Conservation (phyloP, 192 early-diverging fungal species). For the Coemansia umbellata region DNA sequence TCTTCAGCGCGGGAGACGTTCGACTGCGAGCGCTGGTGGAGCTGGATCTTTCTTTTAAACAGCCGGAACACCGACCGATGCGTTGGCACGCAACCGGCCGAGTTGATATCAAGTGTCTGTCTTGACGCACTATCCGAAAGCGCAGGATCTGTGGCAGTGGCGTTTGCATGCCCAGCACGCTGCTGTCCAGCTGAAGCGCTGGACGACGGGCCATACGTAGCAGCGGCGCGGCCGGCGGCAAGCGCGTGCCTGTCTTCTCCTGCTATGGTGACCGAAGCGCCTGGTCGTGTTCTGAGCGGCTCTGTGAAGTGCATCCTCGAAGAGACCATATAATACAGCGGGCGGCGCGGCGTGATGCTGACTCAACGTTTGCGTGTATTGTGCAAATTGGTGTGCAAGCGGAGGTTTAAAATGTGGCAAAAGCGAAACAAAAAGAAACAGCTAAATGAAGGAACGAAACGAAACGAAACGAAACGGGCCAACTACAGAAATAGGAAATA, state of each 20-base stretch:
- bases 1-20: not conserved
- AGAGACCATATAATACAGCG: too few relatives aligned
- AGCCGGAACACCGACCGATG: slow-evolving; percentile 43
- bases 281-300: slow-evolving; percentile 14
- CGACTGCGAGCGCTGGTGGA: slow-evolving; percentile 15
- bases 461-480: too few relatives aligned
- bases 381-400: too few relatives aligned
- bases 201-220: slow-evolving; percentile 19
- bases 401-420: not conserved
- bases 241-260: not conserved
- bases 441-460: too few relatives aligned
- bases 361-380: too few relatives aligned
- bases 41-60: slow-evolving; percentile 27
- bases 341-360: too few relatives aligned
- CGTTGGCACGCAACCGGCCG: slow-evolving; percentile 39
- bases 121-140: too few relatives aligned
- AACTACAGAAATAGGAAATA: too few relatives aligned
- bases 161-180: not conserved
- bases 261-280: not conserved
- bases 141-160: not conserved
- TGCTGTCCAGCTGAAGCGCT: slow-evolving; percentile 3
- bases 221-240: slow-evolving; percentile 5
- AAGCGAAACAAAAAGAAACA: not conserved
- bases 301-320: slow-evolving; percentile 25
- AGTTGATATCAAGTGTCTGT: slow-evolving; percentile 11